Base-by-base conservation (phyloP, 2,329 filamentous ascomycete species). In the Fusarium guadeloupense region DNA sequence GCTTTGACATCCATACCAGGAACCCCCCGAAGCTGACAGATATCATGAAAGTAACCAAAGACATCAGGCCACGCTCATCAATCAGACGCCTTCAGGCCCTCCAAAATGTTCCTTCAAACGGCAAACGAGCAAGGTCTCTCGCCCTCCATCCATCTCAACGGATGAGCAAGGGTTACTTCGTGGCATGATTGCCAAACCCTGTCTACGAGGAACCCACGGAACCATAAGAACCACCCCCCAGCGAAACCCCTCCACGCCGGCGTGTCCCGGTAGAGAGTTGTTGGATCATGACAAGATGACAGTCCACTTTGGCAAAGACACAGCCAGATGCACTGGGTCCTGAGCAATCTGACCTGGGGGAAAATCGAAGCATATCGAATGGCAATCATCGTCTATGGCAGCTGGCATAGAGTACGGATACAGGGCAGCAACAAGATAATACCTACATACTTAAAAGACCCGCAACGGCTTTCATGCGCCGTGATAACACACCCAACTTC, bases 111-210 rank as follows among this genome's bases (percentile, higher is more conserved):
- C 23, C 50, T 54, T 41, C 30, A 47, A 46, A 52, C 21, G 52
- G 52, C 34, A 59, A 33, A 31, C 30, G n/a, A 41, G 17, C 54
- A 60, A 41, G 52, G 54, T 54, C 40, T 59, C 37, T 40, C 19
- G 20, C 39, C 28, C 47, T 43, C 54, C 54, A 47, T 54, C 44
- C 56, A 51, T 50, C 39, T 21, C 30, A 64, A 46, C 38, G 23
- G 50, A 20, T 19, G 43, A 46, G 39, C 54, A 54, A 59, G 57
- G 57, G 50, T 53, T 37, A 44, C 47, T 47, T 48, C 60, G 62
- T 70, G 68, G 68, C 68, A 70, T 70, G 68, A 70, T 70, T 35
- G 50, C 59, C 47, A 19, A 48, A 62, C 58, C 52, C 35, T 50
- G 61, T 28, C 56, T 33, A 50, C 56, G 51, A 64, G 42, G 42